phyloP scores from a whole-genome alignment of 179 eudicot species.

The Silene vulgaris region DNA sequence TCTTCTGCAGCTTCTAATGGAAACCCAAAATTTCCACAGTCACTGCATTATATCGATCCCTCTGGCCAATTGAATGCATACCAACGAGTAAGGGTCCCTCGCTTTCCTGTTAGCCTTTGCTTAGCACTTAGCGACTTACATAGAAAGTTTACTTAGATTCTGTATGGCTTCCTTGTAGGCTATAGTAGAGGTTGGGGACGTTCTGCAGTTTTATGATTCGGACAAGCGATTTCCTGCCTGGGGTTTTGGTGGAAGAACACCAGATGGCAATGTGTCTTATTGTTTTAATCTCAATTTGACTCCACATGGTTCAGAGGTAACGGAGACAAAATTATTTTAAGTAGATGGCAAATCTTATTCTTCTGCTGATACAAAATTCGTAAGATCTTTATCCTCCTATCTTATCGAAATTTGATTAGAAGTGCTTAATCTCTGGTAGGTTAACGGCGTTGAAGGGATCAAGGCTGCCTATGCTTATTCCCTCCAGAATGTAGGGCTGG shows the following conservation, averaged over 20 bases:
- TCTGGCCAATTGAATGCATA: slow-evolving; percentile 73
- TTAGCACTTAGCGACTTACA: background rate
- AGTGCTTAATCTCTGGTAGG: slow-evolving; percentile 33
- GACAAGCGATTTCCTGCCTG: slow-evolving; percentile 78
- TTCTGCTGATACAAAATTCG: no score
- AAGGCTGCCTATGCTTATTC: slow-evolving; percentile 63
- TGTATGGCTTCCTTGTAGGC: slow-evolving; percentile 42
- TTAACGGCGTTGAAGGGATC: slow-evolving; percentile 76
- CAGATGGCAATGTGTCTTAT: slow-evolving; percentile 54
- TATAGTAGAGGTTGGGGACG: slow-evolving; percentile 76
- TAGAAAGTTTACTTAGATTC: no score
- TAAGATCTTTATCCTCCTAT: no score
- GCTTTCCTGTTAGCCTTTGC: no score
- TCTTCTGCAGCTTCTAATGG: slow-evolving; percentile 45
- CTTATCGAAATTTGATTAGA: no score
- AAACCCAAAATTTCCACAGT: slow-evolving; percentile 47
- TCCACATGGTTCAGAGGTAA: slow-evolving; percentile 55
- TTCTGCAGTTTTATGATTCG: slow-evolving; percentile 80
- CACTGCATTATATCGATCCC: slow-evolving; percentile 79
- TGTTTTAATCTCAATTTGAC: slow-evolving; percentile 67
- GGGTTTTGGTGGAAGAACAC: slow-evolving; percentile 79
- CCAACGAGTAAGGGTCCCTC: slow-evolving; percentile 49
- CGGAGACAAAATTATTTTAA: no score
- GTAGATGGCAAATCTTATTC: no score
- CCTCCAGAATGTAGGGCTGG: slow-evolving; percentile 53